Percentiles rank a stretch among this genome's conserved stretches.
These are phyloP conservation scores for Nadsonia commutata DNA, from an alignment of 1,139 yeast species.

Conservation along the genomic window DNA sequence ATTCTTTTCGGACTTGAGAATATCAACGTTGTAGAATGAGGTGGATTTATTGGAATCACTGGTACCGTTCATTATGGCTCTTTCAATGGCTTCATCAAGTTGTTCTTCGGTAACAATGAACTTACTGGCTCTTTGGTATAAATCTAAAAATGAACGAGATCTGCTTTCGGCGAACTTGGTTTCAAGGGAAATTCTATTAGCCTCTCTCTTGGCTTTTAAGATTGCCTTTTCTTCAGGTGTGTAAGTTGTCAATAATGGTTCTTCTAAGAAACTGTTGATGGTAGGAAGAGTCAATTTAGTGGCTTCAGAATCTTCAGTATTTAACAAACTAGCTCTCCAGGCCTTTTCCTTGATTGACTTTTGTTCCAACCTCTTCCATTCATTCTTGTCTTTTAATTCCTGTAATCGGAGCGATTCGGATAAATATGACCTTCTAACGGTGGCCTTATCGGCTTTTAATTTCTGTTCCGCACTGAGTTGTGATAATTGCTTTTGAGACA, in stretches of 20 bases:
- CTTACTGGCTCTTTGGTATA: slow-evolving; percentile 55
- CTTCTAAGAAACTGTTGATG: slow-evolving; percentile 43
- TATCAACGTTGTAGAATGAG: background rate
- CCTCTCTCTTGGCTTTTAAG: slow-evolving; percentile 36
- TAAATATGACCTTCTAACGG: slow-evolving; percentile 59
- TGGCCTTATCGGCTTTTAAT: slow-evolving; percentile 44
- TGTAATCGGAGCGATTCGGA: slow-evolving; percentile 53
- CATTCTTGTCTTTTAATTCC: slow-evolving; percentile 33
- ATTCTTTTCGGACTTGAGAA: background rate
- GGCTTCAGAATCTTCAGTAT: slow-evolving; percentile 31
- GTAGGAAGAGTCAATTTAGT: slow-evolving; percentile 66
- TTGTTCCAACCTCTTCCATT: slow-evolving; percentile 16
- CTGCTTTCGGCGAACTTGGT: slow-evolving; percentile 31
- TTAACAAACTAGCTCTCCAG: slow-evolving; percentile 22
- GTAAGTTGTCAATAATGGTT: slow-evolving; percentile 58
- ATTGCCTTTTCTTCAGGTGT: slow-evolving; percentile 48
- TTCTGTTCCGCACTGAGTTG: slow-evolving; percentile 33
- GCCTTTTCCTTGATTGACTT: slow-evolving; percentile 20
- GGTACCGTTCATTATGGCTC: background rate
- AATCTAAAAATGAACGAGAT: slow-evolving; percentile 44
- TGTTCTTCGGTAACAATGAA: slow-evolving; percentile 55
- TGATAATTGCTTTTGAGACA: slow-evolving; percentile 21
- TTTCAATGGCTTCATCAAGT: slow-evolving; percentile 38
- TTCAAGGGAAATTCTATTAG: slow-evolving; percentile 35
- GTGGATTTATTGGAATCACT: background rate